Conservation (phyloP, 139 green algal species). For the Coelastrella sp. region DNA sequence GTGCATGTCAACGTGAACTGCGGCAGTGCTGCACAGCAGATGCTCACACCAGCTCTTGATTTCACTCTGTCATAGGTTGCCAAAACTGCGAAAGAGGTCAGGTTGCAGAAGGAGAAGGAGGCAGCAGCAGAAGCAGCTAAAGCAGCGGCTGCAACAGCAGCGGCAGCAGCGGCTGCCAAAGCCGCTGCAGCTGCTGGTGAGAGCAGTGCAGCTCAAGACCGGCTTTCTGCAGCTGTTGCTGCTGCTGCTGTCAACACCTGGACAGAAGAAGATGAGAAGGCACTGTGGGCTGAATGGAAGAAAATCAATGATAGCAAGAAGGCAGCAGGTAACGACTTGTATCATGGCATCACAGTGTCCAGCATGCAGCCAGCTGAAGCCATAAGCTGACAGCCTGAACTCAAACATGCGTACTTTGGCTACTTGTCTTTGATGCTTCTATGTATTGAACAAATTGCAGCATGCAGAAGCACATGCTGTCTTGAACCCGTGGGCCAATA, state of each 20-base stretch:
- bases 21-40: conserved; percentile 74
- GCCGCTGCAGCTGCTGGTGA: neutral
- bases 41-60: too few species aligned
- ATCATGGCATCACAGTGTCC: too few species aligned
- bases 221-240: neutral
- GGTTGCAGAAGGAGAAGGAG: neutral
- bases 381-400: too few species aligned
- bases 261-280: conserved; percentile 37
- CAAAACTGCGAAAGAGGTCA: conserved; percentile 28
- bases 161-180: conserved; percentile 2
- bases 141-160: conserved; percentile 7
- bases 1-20: conserved; percentile 64
- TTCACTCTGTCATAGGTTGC: too few species aligned
- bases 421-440: too few species aligned
- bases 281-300: conserved; percentile 30
- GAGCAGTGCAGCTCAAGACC: neutral
- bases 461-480: too few species aligned
- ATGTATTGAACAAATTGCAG: too few species aligned
- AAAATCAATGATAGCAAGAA: neutral
- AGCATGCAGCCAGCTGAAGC: too few species aligned
- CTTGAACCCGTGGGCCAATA: too few species aligned
- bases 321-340: conserved; percentile 17
- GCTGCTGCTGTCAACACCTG: neutral
- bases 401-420: too few species aligned
- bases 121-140: neutral